Evolutionary conservation across 2,329 filamentous ascomycete genomes (phyloP).

Genomic region (Sporothrix pallida): DNA sequence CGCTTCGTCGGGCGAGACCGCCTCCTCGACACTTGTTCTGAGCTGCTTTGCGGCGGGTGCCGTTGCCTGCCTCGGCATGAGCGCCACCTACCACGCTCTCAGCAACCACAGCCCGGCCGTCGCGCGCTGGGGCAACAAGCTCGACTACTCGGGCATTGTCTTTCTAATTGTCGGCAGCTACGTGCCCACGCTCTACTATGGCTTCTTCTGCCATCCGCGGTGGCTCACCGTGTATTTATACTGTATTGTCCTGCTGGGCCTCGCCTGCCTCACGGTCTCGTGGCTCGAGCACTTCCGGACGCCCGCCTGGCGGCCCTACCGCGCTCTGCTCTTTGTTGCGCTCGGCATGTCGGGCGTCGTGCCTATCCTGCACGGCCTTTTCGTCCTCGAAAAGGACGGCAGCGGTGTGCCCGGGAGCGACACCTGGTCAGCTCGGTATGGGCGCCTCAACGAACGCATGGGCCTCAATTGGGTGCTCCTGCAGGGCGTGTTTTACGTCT

Average conservation of each 20-base stretch:
- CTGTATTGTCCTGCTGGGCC: constrained; percentile 77
- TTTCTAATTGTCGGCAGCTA: constrained; percentile 90
- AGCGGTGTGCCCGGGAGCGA: background rate
- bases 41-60: constrained; percentile 80
- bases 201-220: constrained; percentile 72
- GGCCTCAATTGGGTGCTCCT: constrained; percentile 79
- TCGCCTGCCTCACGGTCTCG: constrained; percentile 77
- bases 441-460: constrained; percentile 72
- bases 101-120: constrained; percentile 82
- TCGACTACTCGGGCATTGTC: constrained; percentile 95
- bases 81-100: constrained; percentile 82
- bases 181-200: constrained; percentile 86
- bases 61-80: constrained; percentile 76
- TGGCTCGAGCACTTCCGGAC: constrained; percentile 84
- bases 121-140: constrained; percentile 83
- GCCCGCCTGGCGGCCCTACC: constrained; percentile 80
- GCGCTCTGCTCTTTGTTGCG: constrained; percentile 85
- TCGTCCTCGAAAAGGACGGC: constrained; percentile 31
- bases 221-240: constrained; percentile 75
- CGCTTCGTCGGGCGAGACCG: background rate
- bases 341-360: constrained; percentile 85
- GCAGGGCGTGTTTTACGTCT: constrained; percentile 83
- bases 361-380: constrained; percentile 78
- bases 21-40: constrained; percentile 72
- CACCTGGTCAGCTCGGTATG: constrained; percentile 61